Evolutionary conservation across 352 stramenopile species (phyloP), one percentile per base, ranked within the genome.

Genomic region (Phytophthora citrophthora): DNA sequence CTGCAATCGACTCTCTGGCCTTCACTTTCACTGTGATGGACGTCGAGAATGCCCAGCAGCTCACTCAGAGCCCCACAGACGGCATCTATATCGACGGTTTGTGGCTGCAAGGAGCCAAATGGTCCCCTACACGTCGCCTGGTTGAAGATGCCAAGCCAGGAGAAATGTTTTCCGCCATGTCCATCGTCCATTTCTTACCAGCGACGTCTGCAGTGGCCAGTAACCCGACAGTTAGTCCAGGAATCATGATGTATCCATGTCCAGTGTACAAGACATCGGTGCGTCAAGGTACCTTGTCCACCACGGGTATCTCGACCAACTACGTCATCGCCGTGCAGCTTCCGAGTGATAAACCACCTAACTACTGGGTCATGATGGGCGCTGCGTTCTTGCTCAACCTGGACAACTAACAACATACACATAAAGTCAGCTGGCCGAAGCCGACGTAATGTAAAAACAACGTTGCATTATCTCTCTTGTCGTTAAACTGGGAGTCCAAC

Each of bases 231-330:
- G 31, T 50, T 0, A 48, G 18, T 11, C 16, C 38, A 6, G 54
- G 51, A 1, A 54, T 52, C 49, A 58, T 54, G 48, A 87, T 94
- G 60, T 98, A 98, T 44, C 77, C 85, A 27, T 98, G 93, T 55
- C 94, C 95, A 7, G 87, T 98, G 13, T 98, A 98, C 83, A 98
- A 98, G 78, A 98, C 95, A 12, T 94, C 88, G 3, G 90, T 95
- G 46, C 77, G 95, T 7, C 93, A 97, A 44, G 93, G 93, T 24
- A 96, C 94, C 7, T 66, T 98, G 32, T 95, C 78, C 31, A 98
- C 93, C 13, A 98, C 93, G 6, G 93, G 93, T 15, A 98, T 98
- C 83, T 96, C 83, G 13, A 98, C 93, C 41, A 98, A 98, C 72
- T 98, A 94, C 69, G 91, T 98, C 38, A 86, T 98, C 31, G 89